These are phyloP conservation scores for Epichloe baconii DNA, from an alignment of 2,329 filamentous ascomycete genomes.

Conservation along the genomic window DNA sequence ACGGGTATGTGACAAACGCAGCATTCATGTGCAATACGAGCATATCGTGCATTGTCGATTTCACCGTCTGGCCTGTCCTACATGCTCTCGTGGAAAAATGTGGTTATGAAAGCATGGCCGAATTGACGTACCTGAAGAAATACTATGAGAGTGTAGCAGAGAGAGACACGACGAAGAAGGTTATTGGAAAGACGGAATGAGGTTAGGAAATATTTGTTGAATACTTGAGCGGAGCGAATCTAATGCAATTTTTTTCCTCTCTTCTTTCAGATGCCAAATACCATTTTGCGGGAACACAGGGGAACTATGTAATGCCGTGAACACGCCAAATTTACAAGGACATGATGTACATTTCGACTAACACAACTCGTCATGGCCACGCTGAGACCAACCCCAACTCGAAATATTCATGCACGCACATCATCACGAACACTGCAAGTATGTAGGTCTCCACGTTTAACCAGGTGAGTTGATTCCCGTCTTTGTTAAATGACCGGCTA, in stretches of 20 bases:
- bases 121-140: conserved; percentile 16
- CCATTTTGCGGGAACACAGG: too few species aligned
- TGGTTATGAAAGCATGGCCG: conserved; percentile 18
- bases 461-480: conserved; percentile 7
- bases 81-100: conserved; percentile 27
- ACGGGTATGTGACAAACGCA: conserved; percentile 17
- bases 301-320: too few species aligned
- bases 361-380: too few species aligned
- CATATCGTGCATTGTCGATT: conserved; percentile 27
- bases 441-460: neutral
- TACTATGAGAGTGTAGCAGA: conserved; percentile 24
- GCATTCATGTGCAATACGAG: neutral
- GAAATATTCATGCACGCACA: too few species aligned
- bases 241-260: neutral
- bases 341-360: too few species aligned
- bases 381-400: too few species aligned
- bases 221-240: neutral
- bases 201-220: neutral
- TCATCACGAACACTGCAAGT: neutral
- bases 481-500: neutral
- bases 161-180: conserved; percentile 13
- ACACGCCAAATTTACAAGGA: too few species aligned
- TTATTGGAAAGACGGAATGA: conserved; percentile 8
- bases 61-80: conserved; percentile 43
- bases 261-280: too few species aligned